Evolutionary conservation across 306 rosid species (phyloP).

Genomic region (Begonia fuchsioides): DNA sequence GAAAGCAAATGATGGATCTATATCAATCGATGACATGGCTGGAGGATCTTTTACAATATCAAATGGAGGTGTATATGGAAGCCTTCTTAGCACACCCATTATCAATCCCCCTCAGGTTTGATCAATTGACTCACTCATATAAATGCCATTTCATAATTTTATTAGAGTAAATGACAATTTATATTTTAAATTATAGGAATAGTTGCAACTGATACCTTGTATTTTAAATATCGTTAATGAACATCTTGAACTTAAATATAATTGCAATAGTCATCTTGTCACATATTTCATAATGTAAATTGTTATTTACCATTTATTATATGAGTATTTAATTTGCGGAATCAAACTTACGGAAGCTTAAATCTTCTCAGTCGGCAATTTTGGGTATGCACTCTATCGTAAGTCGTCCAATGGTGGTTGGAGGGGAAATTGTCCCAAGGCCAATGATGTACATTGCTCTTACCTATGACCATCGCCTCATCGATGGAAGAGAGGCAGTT

Average conservation of each 20-base stretch:
- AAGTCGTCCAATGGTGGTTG: slow-evolving; percentile 54
- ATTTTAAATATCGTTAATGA: too few relatives aligned
- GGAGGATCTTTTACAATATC: slow-evolving; percentile 82
- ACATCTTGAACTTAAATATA: too few relatives aligned
- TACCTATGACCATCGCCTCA: slow-evolving; percentile 67
- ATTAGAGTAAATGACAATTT: too few relatives aligned
- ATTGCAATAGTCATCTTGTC: too few relatives aligned
- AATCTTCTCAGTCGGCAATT: slow-evolving; percentile 51
- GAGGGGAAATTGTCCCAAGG: slow-evolving; percentile 53
- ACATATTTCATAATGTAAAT: too few relatives aligned
- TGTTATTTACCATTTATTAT: too few relatives aligned
- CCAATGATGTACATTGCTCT: slow-evolving; percentile 72
- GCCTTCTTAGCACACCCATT: slow-evolving; percentile 77
- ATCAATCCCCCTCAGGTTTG: slow-evolving; percentile 80
- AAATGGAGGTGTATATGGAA: slow-evolving; percentile 79
- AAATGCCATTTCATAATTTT: neutral
- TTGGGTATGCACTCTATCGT: slow-evolving; percentile 84
- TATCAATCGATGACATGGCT: slow-evolving; percentile 82
- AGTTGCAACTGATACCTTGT: too few relatives aligned
- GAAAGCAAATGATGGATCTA: slow-evolving; percentile 62
- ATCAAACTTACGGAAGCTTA: too few relatives aligned
- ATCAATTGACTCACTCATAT: neutral
- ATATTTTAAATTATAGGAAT: too few relatives aligned
- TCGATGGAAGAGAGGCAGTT: slow-evolving; percentile 91
- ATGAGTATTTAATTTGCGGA: too few relatives aligned